Base-by-base conservation (phyloP, 495 filamentous ascomycete genomes). In the Tuber umbilicatum region DNA sequence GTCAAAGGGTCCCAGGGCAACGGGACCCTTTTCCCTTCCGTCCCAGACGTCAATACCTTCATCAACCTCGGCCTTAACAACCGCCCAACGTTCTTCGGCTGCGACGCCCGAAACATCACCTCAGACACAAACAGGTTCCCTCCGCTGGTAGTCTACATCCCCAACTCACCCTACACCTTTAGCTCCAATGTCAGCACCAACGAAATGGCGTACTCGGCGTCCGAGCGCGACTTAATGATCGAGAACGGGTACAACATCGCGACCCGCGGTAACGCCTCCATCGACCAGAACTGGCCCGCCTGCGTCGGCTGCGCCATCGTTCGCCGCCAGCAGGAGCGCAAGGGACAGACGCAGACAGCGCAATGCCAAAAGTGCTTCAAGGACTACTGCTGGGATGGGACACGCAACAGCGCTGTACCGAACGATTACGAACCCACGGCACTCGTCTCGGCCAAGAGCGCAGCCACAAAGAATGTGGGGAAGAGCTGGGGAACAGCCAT, bases 231-330 rank as follows among this genome's bases (percentile, higher is more conserved):
- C 82, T 84, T 86, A 45, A 91, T 95, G 75, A 93, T 98, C 73
- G 82, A 87, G 75, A 98, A 98, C 80, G 94, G 93, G 17, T 94
- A 90, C 83, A 87, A 95, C 76, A 86, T 90, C 27, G 94, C 88
- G 1, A 97, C 94, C 0, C 89, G 89, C 85, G 94, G 88, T 47
- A 97, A 97, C 83, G 88, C 87, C 47, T 93, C 92, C 3, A 74
- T 87, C 2, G 93, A 97, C 78, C 77, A 76, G 1, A 78, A 90
- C 64, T 98, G 94, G 93, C 85, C 88, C 0, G 85, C 88, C 1
- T 98, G 94, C 77, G 90, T 97, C 5, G 94, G 91, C 9, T 98
- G 94, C 81, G 94, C 94, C 3, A 89, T 96, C n/a, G 85, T 97
- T n/a, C 87, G 86, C 68, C 86, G 94, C 42, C 91, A 89, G 69